Percentiles rank a stretch among this genome's conserved stretches.
Conservation (phyloP, 805 yeast species). For the Wickerhamiella lipophila region DNA sequence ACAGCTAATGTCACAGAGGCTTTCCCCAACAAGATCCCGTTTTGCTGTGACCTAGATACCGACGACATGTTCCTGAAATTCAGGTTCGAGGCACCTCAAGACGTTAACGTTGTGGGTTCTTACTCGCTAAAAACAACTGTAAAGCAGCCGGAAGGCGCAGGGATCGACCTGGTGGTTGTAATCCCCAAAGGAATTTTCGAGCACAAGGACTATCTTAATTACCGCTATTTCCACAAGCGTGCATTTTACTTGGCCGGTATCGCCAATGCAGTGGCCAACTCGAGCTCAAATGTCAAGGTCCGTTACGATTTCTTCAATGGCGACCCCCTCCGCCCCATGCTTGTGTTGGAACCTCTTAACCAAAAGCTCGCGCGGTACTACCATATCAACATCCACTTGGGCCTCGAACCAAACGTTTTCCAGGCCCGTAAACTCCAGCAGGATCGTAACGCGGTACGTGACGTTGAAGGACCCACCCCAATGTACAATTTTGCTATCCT, state of each 20-base stretch:
- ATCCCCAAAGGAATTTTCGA: constrained; percentile 71
- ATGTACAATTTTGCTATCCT: constrained; percentile 71
- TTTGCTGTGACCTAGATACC: constrained; percentile 33
- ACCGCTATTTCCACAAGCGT: constrained; percentile 79
- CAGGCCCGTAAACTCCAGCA: constrained; percentile 66
- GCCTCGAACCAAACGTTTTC: constrained; percentile 58
- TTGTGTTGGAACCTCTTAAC: constrained; percentile 35
- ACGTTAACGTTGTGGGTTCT: constrained; percentile 72
- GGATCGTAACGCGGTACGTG: constrained; percentile 66
- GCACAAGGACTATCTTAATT: constrained; percentile 80
- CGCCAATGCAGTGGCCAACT: constrained; percentile 44
- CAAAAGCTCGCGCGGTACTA: constrained; percentile 34
- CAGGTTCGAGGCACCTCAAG: constrained; percentile 54
- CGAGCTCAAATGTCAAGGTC: constrained; percentile 39
- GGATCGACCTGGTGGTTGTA: constrained; percentile 67
- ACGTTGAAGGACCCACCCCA: constrained; percentile 49
- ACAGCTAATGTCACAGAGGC: neutral
- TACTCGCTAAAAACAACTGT: constrained; percentile 79
- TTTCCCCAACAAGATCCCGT: constrained; percentile 42
- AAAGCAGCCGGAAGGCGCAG: constrained; percentile 46
- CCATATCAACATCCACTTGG: constrained; percentile 57
- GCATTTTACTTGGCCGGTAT: constrained; percentile 75
- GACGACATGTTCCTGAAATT: constrained; percentile 50
- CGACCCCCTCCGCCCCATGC: constrained; percentile 63
- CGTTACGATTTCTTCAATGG: constrained; percentile 63